phyloP scores from a whole-genome alignment of 495 filamentous ascomycete genomes.

The Aspergillus heteromorphus region DNA sequence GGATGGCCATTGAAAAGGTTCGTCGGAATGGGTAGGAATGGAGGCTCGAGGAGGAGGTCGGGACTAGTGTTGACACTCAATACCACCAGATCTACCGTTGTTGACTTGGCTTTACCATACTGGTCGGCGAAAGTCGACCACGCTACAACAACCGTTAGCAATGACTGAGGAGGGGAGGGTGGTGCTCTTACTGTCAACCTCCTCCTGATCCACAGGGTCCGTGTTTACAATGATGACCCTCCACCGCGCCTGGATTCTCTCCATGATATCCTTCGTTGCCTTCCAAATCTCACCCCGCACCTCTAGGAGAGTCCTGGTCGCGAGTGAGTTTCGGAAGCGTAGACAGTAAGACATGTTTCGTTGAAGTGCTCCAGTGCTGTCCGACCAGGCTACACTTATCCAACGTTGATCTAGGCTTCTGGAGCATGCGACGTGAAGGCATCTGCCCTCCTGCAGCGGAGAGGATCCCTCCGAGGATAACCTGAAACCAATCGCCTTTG shows the following conservation, averaged over 20 bases:
- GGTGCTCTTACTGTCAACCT: slow-evolving; percentile 51
- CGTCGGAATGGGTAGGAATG: slow-evolving; percentile 26
- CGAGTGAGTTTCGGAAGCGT: slow-evolving; percentile 53
- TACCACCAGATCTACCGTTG: slow-evolving; percentile 49
- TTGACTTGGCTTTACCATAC: slow-evolving; percentile 42
- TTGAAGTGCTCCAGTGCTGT: slow-evolving; percentile 72
- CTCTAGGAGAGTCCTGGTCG: slow-evolving; percentile 53
- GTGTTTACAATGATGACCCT: slow-evolving; percentile 71
- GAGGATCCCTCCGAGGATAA: slow-evolving; percentile 52
- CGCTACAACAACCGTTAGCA: slow-evolving; percentile 23
- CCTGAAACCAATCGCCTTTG: slow-evolving; percentile 74
- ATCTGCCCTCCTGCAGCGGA: slow-evolving; percentile 74
- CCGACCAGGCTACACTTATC: slow-evolving; percentile 89
- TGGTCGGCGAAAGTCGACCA: slow-evolving; percentile 43
- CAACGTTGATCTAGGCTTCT: slow-evolving; percentile 78
- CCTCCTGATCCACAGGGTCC: slow-evolving; percentile 66
- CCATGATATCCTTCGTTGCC: slow-evolving; percentile 71
- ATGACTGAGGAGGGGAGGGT: background rate
- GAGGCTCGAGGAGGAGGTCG: slow-evolving; percentile 51
- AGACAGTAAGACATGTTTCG: slow-evolving; percentile 75
- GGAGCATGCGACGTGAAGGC: slow-evolving; percentile 82
- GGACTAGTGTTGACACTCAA: slow-evolving; percentile 62
- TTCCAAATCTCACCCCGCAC: slow-evolving; percentile 79
- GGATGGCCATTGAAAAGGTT: slow-evolving; percentile 28
- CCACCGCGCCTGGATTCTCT: slow-evolving; percentile 68